Conservation (phyloP, 345 rosid genomes). For the Viola odorata region DNA sequence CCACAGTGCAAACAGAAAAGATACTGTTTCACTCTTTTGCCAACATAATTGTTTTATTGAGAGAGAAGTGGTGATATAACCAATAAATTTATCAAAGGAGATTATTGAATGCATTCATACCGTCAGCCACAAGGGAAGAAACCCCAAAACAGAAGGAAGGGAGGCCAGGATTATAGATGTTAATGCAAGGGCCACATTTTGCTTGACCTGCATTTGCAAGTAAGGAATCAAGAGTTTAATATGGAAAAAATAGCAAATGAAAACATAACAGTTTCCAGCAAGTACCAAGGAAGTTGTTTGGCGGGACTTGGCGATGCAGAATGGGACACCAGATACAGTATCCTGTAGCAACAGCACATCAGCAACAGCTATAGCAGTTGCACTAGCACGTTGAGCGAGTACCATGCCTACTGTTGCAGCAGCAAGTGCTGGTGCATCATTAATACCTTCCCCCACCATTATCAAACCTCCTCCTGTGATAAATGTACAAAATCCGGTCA, state of each 20-base stretch:
- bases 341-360: slow-evolving; percentile 74
- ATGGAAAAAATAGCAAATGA: slow-evolving; percentile 2
- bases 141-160: slow-evolving; percentile 76
- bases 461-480: slow-evolving; percentile 81
- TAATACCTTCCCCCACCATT: slow-evolving; percentile 98
- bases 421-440: slow-evolving; percentile 96
- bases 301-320: slow-evolving; percentile 80
- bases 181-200: slow-evolving; percentile 84
- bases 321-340: slow-evolving; percentile 77
- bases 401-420: slow-evolving; percentile 95
- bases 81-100: too few relatives aligned
- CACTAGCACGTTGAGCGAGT: slow-evolving; percentile 96
- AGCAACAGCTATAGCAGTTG: slow-evolving; percentile 91
- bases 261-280: background rate
- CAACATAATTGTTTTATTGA: too few relatives aligned
- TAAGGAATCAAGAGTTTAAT: slow-evolving; percentile 9
- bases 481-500: slow-evolving; percentile 18
- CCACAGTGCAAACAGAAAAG: background rate
- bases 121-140: slow-evolving; percentile 93
- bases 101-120: slow-evolving; percentile 32
- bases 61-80: too few relatives aligned
- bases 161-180: slow-evolving; percentile 70
- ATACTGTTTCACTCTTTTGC: background rate
- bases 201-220: slow-evolving; percentile 59
- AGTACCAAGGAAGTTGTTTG: slow-evolving; percentile 78